phyloP scores from a whole-genome alignment of 2,329 filamentous ascomycete genomes.

The Fusarium abutilonis region DNA sequence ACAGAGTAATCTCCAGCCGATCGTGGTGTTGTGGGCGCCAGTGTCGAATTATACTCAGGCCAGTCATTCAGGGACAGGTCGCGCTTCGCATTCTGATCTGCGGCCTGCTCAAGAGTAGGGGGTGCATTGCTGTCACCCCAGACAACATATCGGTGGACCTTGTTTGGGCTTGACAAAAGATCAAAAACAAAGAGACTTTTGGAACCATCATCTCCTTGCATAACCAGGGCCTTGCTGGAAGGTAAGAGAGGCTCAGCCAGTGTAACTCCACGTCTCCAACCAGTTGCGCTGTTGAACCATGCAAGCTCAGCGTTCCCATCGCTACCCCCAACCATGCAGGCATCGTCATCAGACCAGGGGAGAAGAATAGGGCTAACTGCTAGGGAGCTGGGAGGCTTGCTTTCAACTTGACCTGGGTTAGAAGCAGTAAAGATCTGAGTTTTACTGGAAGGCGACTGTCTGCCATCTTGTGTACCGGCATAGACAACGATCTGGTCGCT shows the following conservation, averaged over 20 bases:
- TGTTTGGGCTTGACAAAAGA: slow-evolving; percentile 76
- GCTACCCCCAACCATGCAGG: slow-evolving; percentile 78
- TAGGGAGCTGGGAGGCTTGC: slow-evolving; percentile 68
- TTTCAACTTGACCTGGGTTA: slow-evolving; percentile 69
- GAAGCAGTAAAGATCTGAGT: slow-evolving; percentile 78
- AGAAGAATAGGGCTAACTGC: slow-evolving; percentile 76
- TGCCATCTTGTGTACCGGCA: slow-evolving; percentile 74
- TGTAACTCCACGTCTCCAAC: slow-evolving; percentile 74
- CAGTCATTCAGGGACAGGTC: slow-evolving; percentile 70
- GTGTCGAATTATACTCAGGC: slow-evolving; percentile 80
- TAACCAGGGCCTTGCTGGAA: slow-evolving; percentile 68
- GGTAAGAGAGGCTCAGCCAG: slow-evolving; percentile 67
- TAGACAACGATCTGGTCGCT: slow-evolving; percentile 81
- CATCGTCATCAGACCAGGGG: slow-evolving; percentile 75
- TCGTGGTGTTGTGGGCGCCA: slow-evolving; percentile 71
- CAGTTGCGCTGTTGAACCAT: slow-evolving; percentile 70
- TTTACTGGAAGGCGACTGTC: slow-evolving; percentile 68
- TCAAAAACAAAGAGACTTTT: slow-evolving; percentile 84
- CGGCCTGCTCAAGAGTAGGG: slow-evolving; percentile 58
- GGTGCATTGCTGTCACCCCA: slow-evolving; percentile 67
- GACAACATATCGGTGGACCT: slow-evolving; percentile 75
- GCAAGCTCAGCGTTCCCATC: slow-evolving; percentile 71
- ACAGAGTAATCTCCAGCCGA: slow-evolving; percentile 70
- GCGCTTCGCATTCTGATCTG: slow-evolving; percentile 51
- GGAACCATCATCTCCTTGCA: slow-evolving; percentile 79